Evolutionary conservation across 2,329 filamentous ascomycete genomes (phyloP).

Genomic region (Didymella pomorum): DNA sequence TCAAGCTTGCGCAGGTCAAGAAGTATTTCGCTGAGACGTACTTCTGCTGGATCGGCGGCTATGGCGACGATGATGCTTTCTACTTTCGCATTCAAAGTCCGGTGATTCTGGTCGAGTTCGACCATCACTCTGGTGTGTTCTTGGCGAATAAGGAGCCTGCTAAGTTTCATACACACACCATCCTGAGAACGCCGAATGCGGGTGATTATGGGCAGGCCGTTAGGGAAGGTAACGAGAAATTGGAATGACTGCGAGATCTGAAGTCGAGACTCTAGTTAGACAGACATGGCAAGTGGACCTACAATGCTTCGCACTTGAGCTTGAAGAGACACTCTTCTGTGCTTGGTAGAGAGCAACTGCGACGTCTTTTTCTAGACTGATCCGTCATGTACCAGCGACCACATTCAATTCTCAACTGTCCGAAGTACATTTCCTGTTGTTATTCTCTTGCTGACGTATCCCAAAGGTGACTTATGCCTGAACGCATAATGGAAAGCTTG

Average conservation of each 20-base stretch:
- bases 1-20: slow-evolving; percentile 64
- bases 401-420: too few species aligned
- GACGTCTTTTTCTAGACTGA: too few species aligned
- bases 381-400: too few species aligned
- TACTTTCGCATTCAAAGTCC: slow-evolving; percentile 82
- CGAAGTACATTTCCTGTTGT: not conserved
- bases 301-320: not conserved
- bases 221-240: slow-evolving; percentile 36
- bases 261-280: not conserved
- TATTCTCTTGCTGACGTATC: not conserved
- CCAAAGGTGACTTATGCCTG: slow-evolving; percentile 5
- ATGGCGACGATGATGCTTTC: slow-evolving; percentile 71
- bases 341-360: too few species aligned
- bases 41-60: slow-evolving; percentile 81
- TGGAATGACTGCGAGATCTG: slow-evolving; percentile 14
- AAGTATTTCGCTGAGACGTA: slow-evolving; percentile 73
- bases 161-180: slow-evolving; percentile 81
- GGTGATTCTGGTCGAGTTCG: slow-evolving; percentile 77
- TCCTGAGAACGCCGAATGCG: slow-evolving; percentile 74
- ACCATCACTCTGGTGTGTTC: slow-evolving; percentile 82
- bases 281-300: not conserved
- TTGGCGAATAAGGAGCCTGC: slow-evolving; percentile 75
- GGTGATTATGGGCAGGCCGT: slow-evolving; percentile 76
- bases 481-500: not conserved
- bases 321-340: not conserved